Evolutionary conservation across 805 yeast genomes (phyloP).

Genomic region (Sugiyamaella valdiviana): DNA sequence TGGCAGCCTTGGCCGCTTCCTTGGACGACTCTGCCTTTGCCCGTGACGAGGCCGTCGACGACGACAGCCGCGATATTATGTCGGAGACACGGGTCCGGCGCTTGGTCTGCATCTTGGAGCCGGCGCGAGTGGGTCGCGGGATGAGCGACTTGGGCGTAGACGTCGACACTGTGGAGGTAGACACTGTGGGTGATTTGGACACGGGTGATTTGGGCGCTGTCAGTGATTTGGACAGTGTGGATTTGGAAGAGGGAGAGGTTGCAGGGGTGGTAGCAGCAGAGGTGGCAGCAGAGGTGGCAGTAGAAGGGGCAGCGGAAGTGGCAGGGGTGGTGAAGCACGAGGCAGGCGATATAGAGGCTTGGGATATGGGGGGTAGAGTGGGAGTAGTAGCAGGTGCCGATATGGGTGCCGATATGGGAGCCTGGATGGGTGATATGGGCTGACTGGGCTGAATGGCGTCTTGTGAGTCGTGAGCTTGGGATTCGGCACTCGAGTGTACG

Average conservation of each 20-base stretch:
- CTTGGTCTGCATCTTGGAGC: slow-evolving; percentile 3
- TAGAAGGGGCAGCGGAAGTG: neutral
- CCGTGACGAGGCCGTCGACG: slow-evolving; percentile 27
- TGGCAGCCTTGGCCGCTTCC: neutral
- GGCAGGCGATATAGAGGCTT: too few species aligned
- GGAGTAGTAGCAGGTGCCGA: too few species aligned
- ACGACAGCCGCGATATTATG: slow-evolving; percentile 27
- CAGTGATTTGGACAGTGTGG: neutral
- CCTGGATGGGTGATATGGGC: too few species aligned
- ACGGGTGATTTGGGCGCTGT: too few species aligned
- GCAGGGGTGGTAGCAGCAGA: neutral
- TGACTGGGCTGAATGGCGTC: too few species aligned
- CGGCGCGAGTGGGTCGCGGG: neutral
- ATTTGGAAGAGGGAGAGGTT: neutral
- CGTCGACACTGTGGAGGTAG: neutral
- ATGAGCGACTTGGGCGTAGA: neutral
- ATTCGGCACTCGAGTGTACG: neutral
- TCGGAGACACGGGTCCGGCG: slow-evolving; percentile 26
- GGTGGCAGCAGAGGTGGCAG: neutral
- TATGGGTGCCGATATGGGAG: too few species aligned
- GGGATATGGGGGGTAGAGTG: too few species aligned
- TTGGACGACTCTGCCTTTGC: slow-evolving; percentile 17
- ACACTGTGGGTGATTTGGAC: neutral
- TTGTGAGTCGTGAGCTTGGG: too few species aligned
- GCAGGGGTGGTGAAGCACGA: neutral